Base-by-base conservation (phyloP, 1,284 basidiomycete genomes). In the Stygiomarasmius scandens region DNA sequence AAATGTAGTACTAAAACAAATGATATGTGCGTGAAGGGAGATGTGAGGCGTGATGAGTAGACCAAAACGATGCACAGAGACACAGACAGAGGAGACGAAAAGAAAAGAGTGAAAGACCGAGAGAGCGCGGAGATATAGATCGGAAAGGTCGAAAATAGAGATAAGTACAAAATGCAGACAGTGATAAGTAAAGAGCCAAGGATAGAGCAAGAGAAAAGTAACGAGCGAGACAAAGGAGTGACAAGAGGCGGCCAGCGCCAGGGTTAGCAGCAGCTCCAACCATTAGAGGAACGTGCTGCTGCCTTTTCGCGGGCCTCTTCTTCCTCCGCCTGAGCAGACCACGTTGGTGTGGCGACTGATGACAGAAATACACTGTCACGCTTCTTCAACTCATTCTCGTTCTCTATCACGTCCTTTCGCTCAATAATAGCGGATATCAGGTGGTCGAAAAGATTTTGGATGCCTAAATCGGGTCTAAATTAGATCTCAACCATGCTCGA, bases 311-410 rank as follows among this genome's bases (percentile, higher is more conserved):
- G 79, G 29, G 85, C 86, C 66, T 89, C 89, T 66, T 92, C 90
- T 68, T 85, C 88, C 56, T 90, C 89, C n/a, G 88, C 88, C 68
- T 90, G 86, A 20, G 85, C 85, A 52, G 84, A 80, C 90, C 90
- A 92, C 22, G 82, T 76, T 6, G 90, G 90, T 32, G 85, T 79
- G 58, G 76, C 77, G 27, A 80, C 69, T 54, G 81, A 77, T 23
- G 85, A 79, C 50, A 94, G 75, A 73, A 90, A 83, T 45, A 95
- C 87, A 67, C 90, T 92, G 67, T 93, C 89, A 52, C 90, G 83
- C 69, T 86, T 86, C 74, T 87, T 86, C 56, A 88, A 69, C 63
- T 88, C 85, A 64, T 92, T 90, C 67, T 92, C 89, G 63, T 77
- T 78, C 69, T 93, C 91, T 61, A 94, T 93, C 54, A 76, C 71